Evolutionary conservation across 108 stramenopile genomes (phyloP), one percentile per base, ranked within the genome.

Genomic region (Skeletonema grethae): DNA sequence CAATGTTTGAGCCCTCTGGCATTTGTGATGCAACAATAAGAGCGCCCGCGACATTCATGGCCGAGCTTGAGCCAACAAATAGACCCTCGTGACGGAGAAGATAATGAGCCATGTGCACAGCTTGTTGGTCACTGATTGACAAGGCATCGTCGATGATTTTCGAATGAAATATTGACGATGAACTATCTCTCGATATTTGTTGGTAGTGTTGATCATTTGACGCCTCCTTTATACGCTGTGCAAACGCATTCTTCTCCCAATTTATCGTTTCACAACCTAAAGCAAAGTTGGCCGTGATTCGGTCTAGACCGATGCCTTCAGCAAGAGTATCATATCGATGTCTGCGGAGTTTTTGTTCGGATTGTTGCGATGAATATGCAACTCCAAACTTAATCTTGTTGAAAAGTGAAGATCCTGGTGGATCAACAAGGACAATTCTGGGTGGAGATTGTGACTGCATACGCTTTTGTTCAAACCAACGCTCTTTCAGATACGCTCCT

Each of bases 301-400:
- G 88, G 77, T 99, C 98, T 63, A 98, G 73, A 35, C 98, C 98
- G 46, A 99, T 97, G 4, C 98, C 97, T 81, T 98, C 98, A 8
- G 92, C 96, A 32, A 98, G 63, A 28, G 96, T 96, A 79, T 99
- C 97, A 77, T 99, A 98, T 53, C 98, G 84, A 87, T 99, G 97
- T 53, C 91, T 76, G 11, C 83, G 62, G 7, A 99, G 69, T 9
- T 41, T 71, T 34, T 88, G 72, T 79, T 99, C 98, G 32, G 72
- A 65, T 86, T 97, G 96, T 64, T 97, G 84, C 9, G 76, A 31
- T 29, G 97, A 82, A 82, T 91, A 98, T 29, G 95, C 96, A 10
- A 99, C 94, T 1, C 97, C 97, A 71, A 95, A 76, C 61, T 92
- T 87, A 24, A 99, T 88, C 46, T 90, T 90, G 67, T 95, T 77